Base-by-base conservation (phyloP, 345 rosid species). In the Eutrema japonicum region DNA sequence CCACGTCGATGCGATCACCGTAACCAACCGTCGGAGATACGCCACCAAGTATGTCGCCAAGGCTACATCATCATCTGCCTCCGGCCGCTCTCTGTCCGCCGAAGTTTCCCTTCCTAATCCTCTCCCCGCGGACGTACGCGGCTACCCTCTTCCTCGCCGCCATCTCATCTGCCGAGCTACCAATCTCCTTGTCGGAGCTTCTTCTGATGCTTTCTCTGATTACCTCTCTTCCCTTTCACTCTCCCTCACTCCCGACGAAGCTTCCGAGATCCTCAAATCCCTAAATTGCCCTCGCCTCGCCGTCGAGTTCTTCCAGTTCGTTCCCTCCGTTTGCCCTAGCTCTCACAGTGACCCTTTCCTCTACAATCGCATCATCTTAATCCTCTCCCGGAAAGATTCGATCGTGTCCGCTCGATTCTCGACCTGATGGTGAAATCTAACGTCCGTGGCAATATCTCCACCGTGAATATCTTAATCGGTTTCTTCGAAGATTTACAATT, bases 201-300 rank as follows among this genome's bases (percentile, higher is more conserved):
- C 43, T 45, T 73, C 43, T 42, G 40, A 85, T 61, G 75, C 88
- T 10, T 78, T 86, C 80, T 49, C 84, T 6, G 78, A 83, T 47
- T 94, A 85, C 81, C 80, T 89, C 83, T 80, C 87, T 50, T 77
- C 89, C 6, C 87, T 85, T 45, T 82, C 92, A 47, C 77, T 83
- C 53, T 57, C 87, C 33, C 87, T 94, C 69, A 85, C 98, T 66
- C 74, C 86, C 68, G 33, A 81, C 37, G 98, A 94, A 78, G 90
- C 85, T 78, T 94, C 97, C 54, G 85, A 85, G 62, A 88, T 91
- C 46, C 85, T 93, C 68, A 93, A 93, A 60, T 85, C 95, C 85
- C 81, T 94, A n/a, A 91, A 83, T 50, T 80, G 74, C 72, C 91
- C 97, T 12, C 76, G 83, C 43, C 91, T 89, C 42, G 93, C 98